Evolutionary conservation across 805 yeast species (phyloP), one percentile per base, ranked within the genome.

Genomic region (Saccharomycopsis schoenii): DNA sequence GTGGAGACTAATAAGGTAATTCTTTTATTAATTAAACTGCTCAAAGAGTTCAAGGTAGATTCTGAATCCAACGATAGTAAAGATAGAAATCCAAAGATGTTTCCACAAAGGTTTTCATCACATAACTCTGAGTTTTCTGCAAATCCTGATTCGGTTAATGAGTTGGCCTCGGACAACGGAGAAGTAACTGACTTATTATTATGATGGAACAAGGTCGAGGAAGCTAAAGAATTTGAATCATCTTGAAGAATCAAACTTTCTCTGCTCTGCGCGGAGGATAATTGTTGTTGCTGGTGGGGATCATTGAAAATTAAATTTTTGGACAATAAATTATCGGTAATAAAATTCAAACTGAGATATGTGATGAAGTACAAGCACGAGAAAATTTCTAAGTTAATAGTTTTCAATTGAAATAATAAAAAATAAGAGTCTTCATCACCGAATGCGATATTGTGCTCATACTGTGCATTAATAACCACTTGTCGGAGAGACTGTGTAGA

Each of bases 341-440:
- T 77, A 4, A 73, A 71, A 0, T 75, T 76, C n/a, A 76, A 67
- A 17, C 77, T 76, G 42, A 80, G 73, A 50, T 76, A 71, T 25
- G 80, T 81, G 24, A 79, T 73, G 36, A 77, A 71, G 60, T 78
- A 74, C 10, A 87, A 85, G 57, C 83, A 78, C 6, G 83, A 79
- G 8, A 88, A 76, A n/a, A 85, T 78, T 68, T 86, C 86, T 40
- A 88, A 72, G 24, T 82, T 80, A 59, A 73, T 69, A 25, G 82
- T 72, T 68, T 85, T 85, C n/a, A 85, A 76, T 34, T 73, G 67
- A 65, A 81, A 79, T 0, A 86, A 85, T 25, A 80, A 69, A 42
- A 72, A 72, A 4, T 83, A 78, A 0, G 83, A 80, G 10, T 47
- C 34, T 9, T 21, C 34, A 10, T 47, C 52, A 47, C 21, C 34